A percentile compares a stretch with the other conserved stretches of the same genome.
phyloP scores from a whole-genome alignment of 768 basidiomycete genomes.

The Phylloporus scabripes region DNA sequence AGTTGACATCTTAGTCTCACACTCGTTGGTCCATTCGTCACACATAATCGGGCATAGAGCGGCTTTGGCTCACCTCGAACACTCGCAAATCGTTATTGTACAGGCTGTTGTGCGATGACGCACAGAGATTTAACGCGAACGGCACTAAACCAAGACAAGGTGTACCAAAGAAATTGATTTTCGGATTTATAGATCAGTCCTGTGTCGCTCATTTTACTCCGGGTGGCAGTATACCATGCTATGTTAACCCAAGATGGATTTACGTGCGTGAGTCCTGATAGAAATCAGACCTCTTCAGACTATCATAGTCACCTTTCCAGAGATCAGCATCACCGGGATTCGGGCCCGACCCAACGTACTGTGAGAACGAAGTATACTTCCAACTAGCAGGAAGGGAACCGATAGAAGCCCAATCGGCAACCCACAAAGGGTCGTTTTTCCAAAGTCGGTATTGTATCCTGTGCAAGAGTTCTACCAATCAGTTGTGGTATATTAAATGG shows the following conservation, averaged over 20 bases:
- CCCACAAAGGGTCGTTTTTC: constrained; percentile 52
- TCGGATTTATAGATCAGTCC: too few relatives aligned
- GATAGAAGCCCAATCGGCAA: constrained; percentile 46
- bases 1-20: not conserved
- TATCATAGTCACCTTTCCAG: constrained; percentile 49
- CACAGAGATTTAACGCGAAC: not conserved
- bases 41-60: not conserved
- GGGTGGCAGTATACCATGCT: constrained; percentile 20
- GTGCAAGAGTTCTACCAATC: constrained; percentile 69
- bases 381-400: constrained; percentile 59
- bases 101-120: not conserved
- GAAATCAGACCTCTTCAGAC: constrained; percentile 34
- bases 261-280: not conserved
- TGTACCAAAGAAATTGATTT: too few relatives aligned
- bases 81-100: not conserved
- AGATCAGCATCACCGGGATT: constrained; percentile 55
- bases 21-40: not conserved
- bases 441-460: constrained; percentile 50
- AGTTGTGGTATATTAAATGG: constrained; percentile 60
- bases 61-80: not conserved
- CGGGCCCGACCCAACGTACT: constrained; percentile 49
- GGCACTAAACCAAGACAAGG: too few relatives aligned
- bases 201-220: not conserved
- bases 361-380: constrained; percentile 54
- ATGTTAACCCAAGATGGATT: not conserved